Base-by-base conservation (phyloP, 306 rosid genomes). In the Glycine soja region DNA sequence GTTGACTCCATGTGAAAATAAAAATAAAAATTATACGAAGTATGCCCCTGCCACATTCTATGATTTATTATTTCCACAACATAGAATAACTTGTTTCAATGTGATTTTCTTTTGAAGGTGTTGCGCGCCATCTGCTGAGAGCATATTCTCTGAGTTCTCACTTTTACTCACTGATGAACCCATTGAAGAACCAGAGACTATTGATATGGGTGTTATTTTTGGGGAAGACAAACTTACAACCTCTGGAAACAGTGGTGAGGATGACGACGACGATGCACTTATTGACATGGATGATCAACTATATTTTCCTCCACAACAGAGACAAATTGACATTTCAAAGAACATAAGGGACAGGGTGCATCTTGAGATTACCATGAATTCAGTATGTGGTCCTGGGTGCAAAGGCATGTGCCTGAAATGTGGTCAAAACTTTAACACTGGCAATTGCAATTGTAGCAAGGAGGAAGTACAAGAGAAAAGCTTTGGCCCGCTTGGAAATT, bases 321-420 rank as follows among this genome's bases (percentile, higher is more conserved):
- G 86, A 85, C 91, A 88, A 70, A 89, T 93, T 81, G 98, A 93
- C 82, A 91, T 95, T 87, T 95, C 99, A 62, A 95, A 95, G 87
- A 84, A 91, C 88, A 85, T 93, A 69, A 90, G 97, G 85, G 99
- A 95, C 88, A 80, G 82, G 68, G 86, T 95, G 86, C 97, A 93
- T 87, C 84, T 95, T 80, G 96, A 95, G 82, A 95, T 93, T 71
- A 89, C 90, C 66, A 81, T 93, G 74, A 76, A 82, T 75, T 93
- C 92, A 32, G 62, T 88, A 15, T 95, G 99, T 76, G 89, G 86
- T 75, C 79, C 93, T 11, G 82, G 79, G 47, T 95, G 97, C 89
- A 86, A 86, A 89, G 98, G 98, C 56, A 7, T 89, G 89, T 95
- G 99, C 86, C 70, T 91, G 75, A 86, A 81, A 70, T 95, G 99